phyloP scores from a whole-genome alignment of 768 basidiomycete genomes.

The Termitomyces titanicus region DNA sequence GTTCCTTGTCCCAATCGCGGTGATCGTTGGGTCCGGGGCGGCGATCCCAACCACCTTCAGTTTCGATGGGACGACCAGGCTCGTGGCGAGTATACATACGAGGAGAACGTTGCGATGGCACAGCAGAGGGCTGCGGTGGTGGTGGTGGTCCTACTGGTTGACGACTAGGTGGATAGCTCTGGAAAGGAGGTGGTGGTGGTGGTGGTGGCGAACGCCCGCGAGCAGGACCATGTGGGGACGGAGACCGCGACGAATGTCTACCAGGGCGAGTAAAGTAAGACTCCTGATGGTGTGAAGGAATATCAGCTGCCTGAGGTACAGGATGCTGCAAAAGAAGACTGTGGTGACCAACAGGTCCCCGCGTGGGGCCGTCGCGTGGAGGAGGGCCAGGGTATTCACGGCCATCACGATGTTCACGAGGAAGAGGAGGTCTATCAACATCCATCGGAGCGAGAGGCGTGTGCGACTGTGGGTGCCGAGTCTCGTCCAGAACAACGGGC shows the following conservation, averaged over 20 bases:
- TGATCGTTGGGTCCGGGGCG: slow-evolving; percentile 44
- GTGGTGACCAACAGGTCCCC: slow-evolving; percentile 56
- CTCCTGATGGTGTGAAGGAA: slow-evolving; percentile 45
- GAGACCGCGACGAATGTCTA: slow-evolving; percentile 54
- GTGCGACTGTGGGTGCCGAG: slow-evolving; percentile 62
- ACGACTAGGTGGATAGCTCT: slow-evolving; percentile 41
- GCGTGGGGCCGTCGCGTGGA: slow-evolving; percentile 37
- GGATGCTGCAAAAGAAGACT: slow-evolving; percentile 66
- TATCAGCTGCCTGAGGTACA: slow-evolving; percentile 41
- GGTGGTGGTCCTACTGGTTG: slow-evolving; percentile 27
- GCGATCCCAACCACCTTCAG: slow-evolving; percentile 60
- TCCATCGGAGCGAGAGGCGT: slow-evolving; percentile 80
- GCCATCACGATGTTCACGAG: slow-evolving; percentile 14
- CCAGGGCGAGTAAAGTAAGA: slow-evolving; percentile 49
- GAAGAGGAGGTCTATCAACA: slow-evolving; percentile 57
- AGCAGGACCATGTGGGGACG: slow-evolving; percentile 47
- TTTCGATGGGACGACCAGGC: slow-evolving; percentile 40
- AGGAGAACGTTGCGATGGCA: slow-evolving; percentile 56
- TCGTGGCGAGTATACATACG: slow-evolving; percentile 52
- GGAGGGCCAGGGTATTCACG: slow-evolving; percentile 52
- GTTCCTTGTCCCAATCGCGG: slow-evolving; percentile 51
- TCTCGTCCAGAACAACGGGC: slow-evolving; percentile 75
- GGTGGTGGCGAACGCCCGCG: slow-evolving; percentile 57
- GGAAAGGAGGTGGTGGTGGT: slow-evolving; percentile 40
- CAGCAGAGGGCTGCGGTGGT: slow-evolving; percentile 44